Evolutionary conservation across 2,329 filamentous ascomycete genomes (phyloP).

Genomic region (Penicillium palitans): DNA sequence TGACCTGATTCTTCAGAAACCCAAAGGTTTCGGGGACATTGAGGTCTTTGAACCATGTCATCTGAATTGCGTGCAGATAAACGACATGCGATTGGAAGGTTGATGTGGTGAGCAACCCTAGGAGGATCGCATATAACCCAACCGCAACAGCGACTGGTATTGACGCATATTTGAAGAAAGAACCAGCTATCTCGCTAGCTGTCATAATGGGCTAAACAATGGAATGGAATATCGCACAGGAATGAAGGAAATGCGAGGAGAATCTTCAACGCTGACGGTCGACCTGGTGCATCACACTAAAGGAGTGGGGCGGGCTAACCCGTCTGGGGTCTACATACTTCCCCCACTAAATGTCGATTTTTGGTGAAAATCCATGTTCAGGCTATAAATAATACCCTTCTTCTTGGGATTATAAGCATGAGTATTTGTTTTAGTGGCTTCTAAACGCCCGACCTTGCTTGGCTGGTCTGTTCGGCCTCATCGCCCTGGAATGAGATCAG

Average conservation of each 20-base stretch:
- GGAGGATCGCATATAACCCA: conserved; percentile 46
- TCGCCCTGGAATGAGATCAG: background rate
- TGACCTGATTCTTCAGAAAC: conserved; percentile 53
- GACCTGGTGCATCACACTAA: background rate
- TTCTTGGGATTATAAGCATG: background rate
- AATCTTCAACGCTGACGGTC: background rate
- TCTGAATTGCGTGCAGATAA: conserved; percentile 55
- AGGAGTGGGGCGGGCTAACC: background rate
- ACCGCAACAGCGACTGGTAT: conserved; percentile 18
- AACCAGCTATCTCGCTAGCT: background rate
- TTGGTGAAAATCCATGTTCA: background rate
- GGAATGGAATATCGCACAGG: background rate
- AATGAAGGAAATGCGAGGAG: background rate
- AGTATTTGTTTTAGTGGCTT: background rate
- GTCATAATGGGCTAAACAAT: background rate
- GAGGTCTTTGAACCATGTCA: conserved; percentile 57
- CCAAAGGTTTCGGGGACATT: conserved; percentile 51
- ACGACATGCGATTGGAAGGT: conserved; percentile 57
- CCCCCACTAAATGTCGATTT: background rate
- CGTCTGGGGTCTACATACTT: background rate
- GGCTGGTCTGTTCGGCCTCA: background rate
- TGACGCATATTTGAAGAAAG: conserved; percentile 3
- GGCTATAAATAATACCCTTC: background rate
- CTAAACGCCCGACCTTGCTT: background rate
- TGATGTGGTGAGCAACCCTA: conserved; percentile 48